Evolutionary conservation across 176 grass and related monocot species (phyloP).

Genomic region (Aegilops bicornis): DNA sequence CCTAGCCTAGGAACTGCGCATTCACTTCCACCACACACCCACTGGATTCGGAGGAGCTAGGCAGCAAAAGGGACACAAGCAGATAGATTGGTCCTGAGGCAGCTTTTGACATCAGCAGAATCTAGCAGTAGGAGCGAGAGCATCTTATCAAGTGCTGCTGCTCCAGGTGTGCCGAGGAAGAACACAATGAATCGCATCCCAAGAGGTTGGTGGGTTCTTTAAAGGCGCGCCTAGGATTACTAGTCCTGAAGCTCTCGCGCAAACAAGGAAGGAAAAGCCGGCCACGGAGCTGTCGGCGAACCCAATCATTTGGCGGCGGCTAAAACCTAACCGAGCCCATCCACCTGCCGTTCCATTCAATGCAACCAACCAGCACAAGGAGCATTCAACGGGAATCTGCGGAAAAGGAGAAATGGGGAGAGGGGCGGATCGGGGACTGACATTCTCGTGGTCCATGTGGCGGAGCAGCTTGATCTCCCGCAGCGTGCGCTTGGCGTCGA

Average conservation of each 20-base stretch:
- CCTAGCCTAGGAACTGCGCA: constrained; percentile 14
- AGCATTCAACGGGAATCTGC: too few species aligned
- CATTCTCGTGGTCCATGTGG: constrained; percentile 99
- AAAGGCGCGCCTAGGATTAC: constrained; percentile 30
- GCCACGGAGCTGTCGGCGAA: background rate
- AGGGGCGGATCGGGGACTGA: constrained; percentile 26
- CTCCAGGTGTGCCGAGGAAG: constrained; percentile 10
- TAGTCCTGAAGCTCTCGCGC: constrained; percentile 20
- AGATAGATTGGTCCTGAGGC: constrained; percentile 26
- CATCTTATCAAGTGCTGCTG: background rate
- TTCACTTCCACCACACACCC: constrained; percentile 18
- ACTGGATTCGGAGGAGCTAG: constrained; percentile 26
- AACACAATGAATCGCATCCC: constrained; percentile 27
- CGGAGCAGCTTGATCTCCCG: constrained; percentile 98
- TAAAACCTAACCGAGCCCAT: constrained; percentile 17
- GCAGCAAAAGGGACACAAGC: constrained; percentile 2
- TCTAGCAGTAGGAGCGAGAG: background rate
- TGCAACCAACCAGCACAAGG: background rate
- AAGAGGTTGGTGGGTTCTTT: constrained; percentile 26
- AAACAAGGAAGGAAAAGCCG: constrained; percentile 16
- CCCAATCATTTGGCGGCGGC: constrained; percentile 32
- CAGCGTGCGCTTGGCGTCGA: constrained; percentile 97
- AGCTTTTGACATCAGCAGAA: constrained; percentile 32
- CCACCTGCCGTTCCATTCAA: background rate
- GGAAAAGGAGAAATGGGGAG: background rate